Conservation (phyloP, 1,284 basidiomycete species). For the Ustilago shanxiensis region DNA sequence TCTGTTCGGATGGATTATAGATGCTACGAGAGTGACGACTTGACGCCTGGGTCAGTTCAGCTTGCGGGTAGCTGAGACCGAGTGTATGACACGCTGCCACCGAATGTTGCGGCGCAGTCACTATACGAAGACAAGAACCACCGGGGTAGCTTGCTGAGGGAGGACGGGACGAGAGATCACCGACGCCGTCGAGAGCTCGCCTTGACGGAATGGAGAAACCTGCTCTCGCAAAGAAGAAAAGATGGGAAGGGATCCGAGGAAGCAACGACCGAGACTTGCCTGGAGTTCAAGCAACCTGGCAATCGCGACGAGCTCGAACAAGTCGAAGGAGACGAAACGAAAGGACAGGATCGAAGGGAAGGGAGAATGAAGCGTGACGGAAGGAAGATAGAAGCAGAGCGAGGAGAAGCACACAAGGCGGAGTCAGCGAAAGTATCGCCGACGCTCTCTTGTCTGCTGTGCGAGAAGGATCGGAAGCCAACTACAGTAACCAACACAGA, state of each 20-base stretch:
- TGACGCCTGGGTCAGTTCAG: conserved; percentile 5
- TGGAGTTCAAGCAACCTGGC: conserved; percentile 3
- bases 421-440: not conserved
- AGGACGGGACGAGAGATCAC: not conserved
- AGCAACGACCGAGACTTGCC: conserved; percentile 15
- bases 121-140: conserved; percentile 13
- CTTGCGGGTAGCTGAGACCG: conserved; percentile 1
- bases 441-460: not conserved
- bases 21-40: not conserved
- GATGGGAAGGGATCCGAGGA: conserved; percentile 1
- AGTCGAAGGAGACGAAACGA: conserved; percentile 16
- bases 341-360: conserved; percentile 11
- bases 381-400: not conserved
- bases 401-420: not conserved
- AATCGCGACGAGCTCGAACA: conserved; percentile 23
- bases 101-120: not conserved
- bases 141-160: conserved; percentile 32
- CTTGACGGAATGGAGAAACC: conserved; percentile 28
- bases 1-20: not conserved
- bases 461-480: conserved; percentile 7
- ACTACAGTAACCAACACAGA: not conserved
- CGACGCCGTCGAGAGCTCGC: conserved; percentile 9
- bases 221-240: conserved; percentile 34
- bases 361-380: conserved; percentile 4
- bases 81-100: not conserved